Base-by-base conservation (phyloP, 768 basidiomycete species). In the Lactarius quietus region DNA sequence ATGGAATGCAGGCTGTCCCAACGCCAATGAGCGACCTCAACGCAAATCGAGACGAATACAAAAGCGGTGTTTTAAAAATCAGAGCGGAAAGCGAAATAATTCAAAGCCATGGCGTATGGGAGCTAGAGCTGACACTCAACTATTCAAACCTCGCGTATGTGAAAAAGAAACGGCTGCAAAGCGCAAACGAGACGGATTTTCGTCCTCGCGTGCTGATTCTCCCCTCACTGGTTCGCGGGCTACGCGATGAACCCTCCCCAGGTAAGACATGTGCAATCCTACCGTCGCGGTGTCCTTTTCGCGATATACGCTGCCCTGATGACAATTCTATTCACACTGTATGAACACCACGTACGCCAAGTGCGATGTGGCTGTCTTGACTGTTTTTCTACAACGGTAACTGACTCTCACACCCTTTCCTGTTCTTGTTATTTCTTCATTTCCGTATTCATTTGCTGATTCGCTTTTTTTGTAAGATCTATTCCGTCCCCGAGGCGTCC, bases 331-430 rank as follows among this genome's bases (percentile, higher is more conserved):
- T 89, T 87, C 86, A 87, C 86, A 89, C 87, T 89, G 85, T 85
- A 83, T 78, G 87, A 90, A 83, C 78, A 73, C 74, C 75, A 26
- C 18, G 71, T 73, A 29, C 53, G 57, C 60, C 70, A 74, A 76
- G 73, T 77, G 45, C 59, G 65, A 74, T 75, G 75, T 74, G 72
- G 75, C 77, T 74, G 80, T 81, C 61, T 72, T 85, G 86, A 86
- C 73, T 80, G 75, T 75, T 75, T 48, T 80, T 84, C 86, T 90
- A 90, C 89, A 90, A 90, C 88, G 89, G 88, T 90, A 90, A 81
- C 88, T 90, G 88, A 90, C 76, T 80, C 75, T 45, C 71, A 68
- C 69, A 48, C 63, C 62, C 54, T 33, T 43, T 39, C 59, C 61
- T 48, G 59, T 60, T 61, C 18, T 28, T 60, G n/a, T 17, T 35